Evolutionary conservation across 2,329 filamentous ascomycete genomes (phyloP).

Genomic region (Xylaria sp.): DNA sequence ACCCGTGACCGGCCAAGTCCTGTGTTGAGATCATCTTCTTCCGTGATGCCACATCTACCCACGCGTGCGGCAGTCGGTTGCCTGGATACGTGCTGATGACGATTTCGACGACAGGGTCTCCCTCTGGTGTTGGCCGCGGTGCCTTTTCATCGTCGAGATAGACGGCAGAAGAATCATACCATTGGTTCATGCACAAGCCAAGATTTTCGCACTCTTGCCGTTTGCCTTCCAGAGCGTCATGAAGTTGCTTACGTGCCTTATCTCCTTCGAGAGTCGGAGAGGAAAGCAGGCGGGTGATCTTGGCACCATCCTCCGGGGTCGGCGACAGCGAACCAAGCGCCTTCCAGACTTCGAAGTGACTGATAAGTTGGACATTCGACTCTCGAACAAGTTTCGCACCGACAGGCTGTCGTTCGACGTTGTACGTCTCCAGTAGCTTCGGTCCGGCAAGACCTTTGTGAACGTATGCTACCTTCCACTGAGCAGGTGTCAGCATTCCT

Average conservation of each 20-base stretch:
- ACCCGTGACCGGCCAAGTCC: slow-evolving; percentile 53
- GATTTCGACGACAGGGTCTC: slow-evolving; percentile 26
- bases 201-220: slow-evolving; percentile 45
- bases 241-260: slow-evolving; percentile 33
- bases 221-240: slow-evolving; percentile 43
- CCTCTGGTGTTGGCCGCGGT: slow-evolving; percentile 29
- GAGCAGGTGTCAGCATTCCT: background rate
- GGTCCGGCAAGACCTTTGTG: slow-evolving; percentile 35
- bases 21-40: slow-evolving; percentile 48
- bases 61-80: slow-evolving; percentile 55
- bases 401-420: slow-evolving; percentile 44
- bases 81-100: slow-evolving; percentile 49
- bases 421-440: slow-evolving; percentile 40
- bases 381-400: slow-evolving; percentile 42
- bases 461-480: slow-evolving; percentile 50
- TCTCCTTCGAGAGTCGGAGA: slow-evolving; percentile 33
- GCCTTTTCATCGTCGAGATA: slow-evolving; percentile 26
- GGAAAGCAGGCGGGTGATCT: slow-evolving; percentile 29
- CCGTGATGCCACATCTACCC: slow-evolving; percentile 50
- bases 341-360: slow-evolving; percentile 44
- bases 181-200: slow-evolving; percentile 41
- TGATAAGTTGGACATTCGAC: slow-evolving; percentile 52
- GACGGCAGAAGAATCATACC: slow-evolving; percentile 41
- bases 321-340: slow-evolving; percentile 40
- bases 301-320: slow-evolving; percentile 35